Evolutionary conservation across 345 rosid species (phyloP).

Genomic region (Ceriops decandra): DNA sequence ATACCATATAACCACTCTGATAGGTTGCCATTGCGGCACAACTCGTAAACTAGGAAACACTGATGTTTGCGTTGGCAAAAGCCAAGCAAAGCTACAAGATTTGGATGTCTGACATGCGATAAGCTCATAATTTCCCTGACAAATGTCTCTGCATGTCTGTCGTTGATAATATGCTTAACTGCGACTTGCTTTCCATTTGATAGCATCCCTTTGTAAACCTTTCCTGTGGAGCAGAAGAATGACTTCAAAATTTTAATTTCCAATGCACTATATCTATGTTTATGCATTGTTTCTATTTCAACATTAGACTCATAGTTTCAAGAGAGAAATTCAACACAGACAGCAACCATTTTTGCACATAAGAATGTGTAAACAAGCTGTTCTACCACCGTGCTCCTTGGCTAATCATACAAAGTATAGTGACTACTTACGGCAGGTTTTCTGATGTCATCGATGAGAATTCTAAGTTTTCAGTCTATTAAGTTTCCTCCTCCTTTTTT

Average conservation of each 20-base stretch:
- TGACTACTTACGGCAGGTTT: too few species aligned
- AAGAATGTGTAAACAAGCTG: too few species aligned
- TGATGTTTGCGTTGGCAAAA: conserved; percentile 46
- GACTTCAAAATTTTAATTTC: background rate
- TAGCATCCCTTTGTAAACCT: conserved; percentile 52
- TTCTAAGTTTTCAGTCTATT: background rate
- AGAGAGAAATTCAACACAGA: too few species aligned
- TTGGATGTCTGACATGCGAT: conserved; percentile 55
- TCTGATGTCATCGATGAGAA: background rate
- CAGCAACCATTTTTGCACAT: too few species aligned
- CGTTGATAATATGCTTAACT: conserved; percentile 41
- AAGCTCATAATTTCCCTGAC: conserved; percentile 53
- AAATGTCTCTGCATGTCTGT: conserved; percentile 49
- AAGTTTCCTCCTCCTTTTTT: background rate
- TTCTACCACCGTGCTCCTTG: too few species aligned
- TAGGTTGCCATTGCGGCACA: conserved; percentile 53
- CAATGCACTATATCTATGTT: too few species aligned
- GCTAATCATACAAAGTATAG: too few species aligned
- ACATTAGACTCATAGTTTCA: too few species aligned
- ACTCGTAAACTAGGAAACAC: conserved; percentile 50
- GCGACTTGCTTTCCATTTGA: conserved; percentile 45
- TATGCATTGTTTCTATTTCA: too few species aligned
- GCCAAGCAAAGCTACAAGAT: conserved; percentile 55
- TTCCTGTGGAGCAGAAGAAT: conserved; percentile 32
- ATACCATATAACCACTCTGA: conserved; percentile 60